Conservation (phyloP, 305 asterid species). For the Ilex paraguariensis region DNA sequence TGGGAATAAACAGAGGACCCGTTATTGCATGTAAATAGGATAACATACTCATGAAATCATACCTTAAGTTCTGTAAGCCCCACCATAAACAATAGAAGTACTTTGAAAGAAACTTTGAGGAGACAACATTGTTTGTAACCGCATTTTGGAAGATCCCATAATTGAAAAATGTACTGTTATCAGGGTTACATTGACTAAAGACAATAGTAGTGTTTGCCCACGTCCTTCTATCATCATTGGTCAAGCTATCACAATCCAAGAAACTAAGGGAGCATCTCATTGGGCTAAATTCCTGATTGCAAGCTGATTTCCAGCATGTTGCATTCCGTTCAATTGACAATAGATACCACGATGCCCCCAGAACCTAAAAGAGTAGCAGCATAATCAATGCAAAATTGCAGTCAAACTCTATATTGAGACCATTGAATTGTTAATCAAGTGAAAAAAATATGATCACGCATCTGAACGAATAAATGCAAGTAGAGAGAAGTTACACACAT, state of each 20-base stretch:
- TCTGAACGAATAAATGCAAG: neutral
- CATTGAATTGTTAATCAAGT: no score
- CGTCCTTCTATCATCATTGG: slow-evolving; percentile 29
- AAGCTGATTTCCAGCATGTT: slow-evolving; percentile 67
- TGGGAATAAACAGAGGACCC: no score
- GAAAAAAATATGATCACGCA: no score
- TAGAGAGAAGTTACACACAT: slow-evolving; percentile 30
- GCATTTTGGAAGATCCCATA: slow-evolving; percentile 69
- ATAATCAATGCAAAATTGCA: neutral
- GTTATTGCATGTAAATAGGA: no score
- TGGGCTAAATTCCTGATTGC: slow-evolving; percentile 31
- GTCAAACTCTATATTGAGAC: no score
- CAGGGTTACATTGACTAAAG: slow-evolving; percentile 56
- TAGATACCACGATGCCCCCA: slow-evolving; percentile 78
- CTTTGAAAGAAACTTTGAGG: slow-evolving; percentile 62
- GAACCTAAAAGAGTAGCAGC: slow-evolving; percentile 31
- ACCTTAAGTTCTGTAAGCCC: slow-evolving; percentile 89
- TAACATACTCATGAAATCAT: slow-evolving; percentile 1
- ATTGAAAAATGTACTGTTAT: slow-evolving; percentile 42
- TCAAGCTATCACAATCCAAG: slow-evolving; percentile 62
- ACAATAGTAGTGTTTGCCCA: slow-evolving; percentile 59
- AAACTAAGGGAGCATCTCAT: slow-evolving; percentile 46
- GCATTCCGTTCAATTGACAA: slow-evolving; percentile 60
- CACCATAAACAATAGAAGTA: slow-evolving; percentile 90
- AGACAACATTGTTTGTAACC: slow-evolving; percentile 59